Evolutionary conservation across 2,329 filamentous ascomycete species (phyloP).

Genomic region (Sarocladium kiliense): DNA sequence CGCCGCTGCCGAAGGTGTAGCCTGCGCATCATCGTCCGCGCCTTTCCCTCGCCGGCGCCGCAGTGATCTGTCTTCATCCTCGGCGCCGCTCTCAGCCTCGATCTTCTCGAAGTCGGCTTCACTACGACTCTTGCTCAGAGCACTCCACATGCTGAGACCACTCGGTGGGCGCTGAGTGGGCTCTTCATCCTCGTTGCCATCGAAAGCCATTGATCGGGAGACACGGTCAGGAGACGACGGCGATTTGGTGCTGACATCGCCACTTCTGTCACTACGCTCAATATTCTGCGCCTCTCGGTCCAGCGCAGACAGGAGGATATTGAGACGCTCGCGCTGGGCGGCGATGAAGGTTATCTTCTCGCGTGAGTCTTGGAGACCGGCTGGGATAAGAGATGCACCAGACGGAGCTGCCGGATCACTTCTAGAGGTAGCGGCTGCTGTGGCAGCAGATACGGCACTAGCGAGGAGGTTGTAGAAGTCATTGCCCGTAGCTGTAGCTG

Average conservation of each 20-base stretch:
- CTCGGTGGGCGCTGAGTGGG: slow-evolving; percentile 37
- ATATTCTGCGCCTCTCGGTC: slow-evolving; percentile 71
- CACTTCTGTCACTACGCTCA: slow-evolving; percentile 28
- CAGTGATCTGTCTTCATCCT: slow-evolving; percentile 38
- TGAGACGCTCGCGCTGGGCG: slow-evolving; percentile 73
- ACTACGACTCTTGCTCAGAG: slow-evolving; percentile 74
- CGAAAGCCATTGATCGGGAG: slow-evolving; percentile 17
- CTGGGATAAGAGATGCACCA: slow-evolving; percentile 61
- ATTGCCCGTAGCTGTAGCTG: slow-evolving; percentile 31
- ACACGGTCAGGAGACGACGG: neutral
- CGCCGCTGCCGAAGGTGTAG: slow-evolving; percentile 18
- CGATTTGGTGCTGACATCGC: slow-evolving; percentile 14
- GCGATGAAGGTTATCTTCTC: slow-evolving; percentile 72
- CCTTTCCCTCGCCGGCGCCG: slow-evolving; percentile 20
- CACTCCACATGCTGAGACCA: slow-evolving; percentile 45
- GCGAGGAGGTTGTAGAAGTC: slow-evolving; percentile 79
- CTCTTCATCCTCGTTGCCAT: slow-evolving; percentile 26
- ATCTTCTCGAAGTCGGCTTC: slow-evolving; percentile 89
- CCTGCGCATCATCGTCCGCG: slow-evolving; percentile 15
- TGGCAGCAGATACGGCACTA: slow-evolving; percentile 63
- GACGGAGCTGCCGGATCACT: slow-evolving; percentile 31
- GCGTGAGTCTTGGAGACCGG: slow-evolving; percentile 55
- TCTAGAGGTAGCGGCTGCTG: slow-evolving; percentile 32
- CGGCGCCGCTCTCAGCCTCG: slow-evolving; percentile 64
- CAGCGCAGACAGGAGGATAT: slow-evolving; percentile 68